phyloP scores from a whole-genome alignment of 2,329 filamentous ascomycete species.

The Trichoderma sp. region DNA sequence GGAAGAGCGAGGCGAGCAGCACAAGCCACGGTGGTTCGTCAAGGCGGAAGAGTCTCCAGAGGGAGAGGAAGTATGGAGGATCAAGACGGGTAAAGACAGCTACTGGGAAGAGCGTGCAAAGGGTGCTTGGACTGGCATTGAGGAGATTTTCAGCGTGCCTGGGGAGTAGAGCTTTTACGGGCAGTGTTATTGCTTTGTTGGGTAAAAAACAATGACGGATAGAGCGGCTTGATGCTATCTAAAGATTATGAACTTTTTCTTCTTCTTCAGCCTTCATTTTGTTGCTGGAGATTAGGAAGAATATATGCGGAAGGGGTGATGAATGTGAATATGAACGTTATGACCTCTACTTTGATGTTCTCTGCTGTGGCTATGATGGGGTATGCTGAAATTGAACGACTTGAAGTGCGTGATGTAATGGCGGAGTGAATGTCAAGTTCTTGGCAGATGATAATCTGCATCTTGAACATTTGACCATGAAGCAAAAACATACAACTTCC shows the following conservation, averaged over 20 bases:
- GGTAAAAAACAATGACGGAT: neutral
- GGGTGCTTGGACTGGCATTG: constrained; percentile 61
- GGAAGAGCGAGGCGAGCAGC: constrained; percentile 70
- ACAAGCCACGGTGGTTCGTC: constrained; percentile 82
- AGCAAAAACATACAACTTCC: neutral
- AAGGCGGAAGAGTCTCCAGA: constrained; percentile 59
- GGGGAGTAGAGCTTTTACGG: constrained; percentile 25
- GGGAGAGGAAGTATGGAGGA: constrained; percentile 68
- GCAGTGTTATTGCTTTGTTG: constrained; percentile 10
- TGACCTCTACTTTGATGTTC: neutral
- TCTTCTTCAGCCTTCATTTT: neutral
- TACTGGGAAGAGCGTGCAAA: constrained; percentile 87
- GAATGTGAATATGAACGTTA: neutral
- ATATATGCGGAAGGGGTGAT: neutral
- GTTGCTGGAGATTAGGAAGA: neutral
- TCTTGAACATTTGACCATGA: neutral
- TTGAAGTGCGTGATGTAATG: neutral
- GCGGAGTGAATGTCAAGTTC: neutral
- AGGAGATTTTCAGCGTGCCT: constrained; percentile 47
- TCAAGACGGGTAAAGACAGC: constrained; percentile 77
- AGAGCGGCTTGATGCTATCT: neutral
- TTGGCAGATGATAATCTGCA: constrained; percentile 12
- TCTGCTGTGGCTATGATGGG: neutral
- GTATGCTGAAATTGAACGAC: no score
- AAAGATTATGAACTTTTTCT: neutral